Conservation (phyloP, 495 filamentous ascomycete genomes). For the Cenococcum geophilum region DNA sequence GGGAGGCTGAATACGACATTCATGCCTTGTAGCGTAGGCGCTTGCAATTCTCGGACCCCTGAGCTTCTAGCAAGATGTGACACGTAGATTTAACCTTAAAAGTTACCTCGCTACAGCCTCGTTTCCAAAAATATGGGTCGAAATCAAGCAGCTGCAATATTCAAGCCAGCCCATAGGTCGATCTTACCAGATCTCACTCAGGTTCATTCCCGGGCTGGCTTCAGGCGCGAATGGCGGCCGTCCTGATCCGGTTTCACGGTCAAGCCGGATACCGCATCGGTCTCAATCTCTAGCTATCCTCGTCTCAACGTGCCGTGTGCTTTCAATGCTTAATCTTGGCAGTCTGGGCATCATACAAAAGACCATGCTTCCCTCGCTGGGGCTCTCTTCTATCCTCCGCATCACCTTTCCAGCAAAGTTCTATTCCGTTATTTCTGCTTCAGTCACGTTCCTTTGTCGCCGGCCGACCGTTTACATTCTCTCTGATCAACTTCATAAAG, state of each 20-base stretch:
- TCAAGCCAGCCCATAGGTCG: not conserved
- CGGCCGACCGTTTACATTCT: conserved; percentile 27
- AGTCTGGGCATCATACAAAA: conserved; percentile 25
- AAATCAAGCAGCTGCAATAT: not conserved
- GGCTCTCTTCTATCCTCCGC: not conserved
- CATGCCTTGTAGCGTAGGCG: no score
- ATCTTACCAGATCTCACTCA: not conserved
- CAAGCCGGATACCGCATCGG: conserved; percentile 13
- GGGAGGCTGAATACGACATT: no score
- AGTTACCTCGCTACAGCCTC: no score
- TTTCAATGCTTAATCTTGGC: conserved; percentile 5
- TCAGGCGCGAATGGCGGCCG: not conserved
- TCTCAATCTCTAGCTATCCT: conserved; percentile 8
- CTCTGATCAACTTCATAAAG: not conserved
- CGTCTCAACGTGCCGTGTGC: not conserved
- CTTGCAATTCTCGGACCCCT: no score
- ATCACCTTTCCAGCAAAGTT: conserved; percentile 5
- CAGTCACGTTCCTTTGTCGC: conserved; percentile 27
- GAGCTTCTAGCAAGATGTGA: no score
- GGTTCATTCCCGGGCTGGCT: not conserved
- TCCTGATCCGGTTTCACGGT: conserved; percentile 2
- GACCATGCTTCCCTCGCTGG: not conserved
- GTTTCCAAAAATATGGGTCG: no score
- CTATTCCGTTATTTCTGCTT: conserved; percentile 11
- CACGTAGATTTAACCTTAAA: no score